Evolutionary conservation across 192 early-diverging fungal genomes (phyloP).

Genomic region (Rhizoclosmatium sp.): DNA sequence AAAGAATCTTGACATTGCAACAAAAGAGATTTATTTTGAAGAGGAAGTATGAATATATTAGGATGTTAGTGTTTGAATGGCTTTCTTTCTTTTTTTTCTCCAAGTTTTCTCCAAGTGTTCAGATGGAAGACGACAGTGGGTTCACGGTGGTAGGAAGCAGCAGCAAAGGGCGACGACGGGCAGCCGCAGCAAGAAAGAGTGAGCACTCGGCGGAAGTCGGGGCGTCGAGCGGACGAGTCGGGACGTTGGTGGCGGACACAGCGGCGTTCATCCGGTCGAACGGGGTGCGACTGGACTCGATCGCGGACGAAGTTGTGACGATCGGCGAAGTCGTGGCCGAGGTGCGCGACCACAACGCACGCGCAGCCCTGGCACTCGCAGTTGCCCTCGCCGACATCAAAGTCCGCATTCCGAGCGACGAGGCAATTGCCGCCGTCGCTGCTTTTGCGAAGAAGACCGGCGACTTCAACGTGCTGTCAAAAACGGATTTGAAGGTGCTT

Average conservation of each 20-base stretch:
- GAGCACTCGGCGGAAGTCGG: neutral
- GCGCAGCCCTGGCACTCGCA: slow-evolving; percentile 17
- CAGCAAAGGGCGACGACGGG: neutral
- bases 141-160: neutral
- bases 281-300: slow-evolving; percentile 50
- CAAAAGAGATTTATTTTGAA: neutral
- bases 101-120: neutral
- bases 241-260: slow-evolving; percentile 25
- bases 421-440: slow-evolving; percentile 59
- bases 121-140: neutral
- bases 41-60: neutral
- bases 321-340: slow-evolving; percentile 85
- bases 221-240: neutral
- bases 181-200: neutral
- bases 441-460: slow-evolving; percentile 91
- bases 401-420: slow-evolving; percentile 10
- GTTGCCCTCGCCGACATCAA: slow-evolving; percentile 14
- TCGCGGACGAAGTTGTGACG: slow-evolving; percentile 82
- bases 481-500: slow-evolving; percentile 87
- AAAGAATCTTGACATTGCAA: neutral
- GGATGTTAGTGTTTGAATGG: neutral
- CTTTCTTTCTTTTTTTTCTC: slow-evolving; percentile 11
- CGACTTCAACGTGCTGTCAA: slow-evolving; percentile 81
- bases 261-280: slow-evolving; percentile 23
- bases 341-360: slow-evolving; percentile 76